phyloP scores from a whole-genome alignment of 148 eudicot genomes.

The Linanthus parryae region DNA sequence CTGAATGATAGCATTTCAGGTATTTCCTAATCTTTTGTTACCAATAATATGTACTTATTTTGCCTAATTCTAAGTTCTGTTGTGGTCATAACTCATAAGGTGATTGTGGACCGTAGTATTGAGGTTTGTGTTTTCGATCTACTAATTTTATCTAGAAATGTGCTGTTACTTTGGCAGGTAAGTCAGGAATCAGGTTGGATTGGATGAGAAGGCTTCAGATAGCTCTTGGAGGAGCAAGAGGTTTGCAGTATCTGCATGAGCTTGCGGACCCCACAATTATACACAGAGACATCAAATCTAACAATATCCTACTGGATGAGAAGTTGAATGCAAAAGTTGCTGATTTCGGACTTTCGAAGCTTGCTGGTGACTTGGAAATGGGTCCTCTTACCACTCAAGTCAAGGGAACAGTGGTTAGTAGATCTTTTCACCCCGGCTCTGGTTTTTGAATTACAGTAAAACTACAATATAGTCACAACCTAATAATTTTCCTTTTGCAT shows the following conservation, averaged over 20 bases:
- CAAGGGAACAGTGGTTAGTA: slow-evolving; percentile 57
- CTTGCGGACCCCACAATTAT: slow-evolving; percentile 42
- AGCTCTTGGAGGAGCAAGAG: slow-evolving; percentile 40
- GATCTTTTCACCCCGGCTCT: too few relatives aligned
- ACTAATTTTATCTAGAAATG: too few relatives aligned
- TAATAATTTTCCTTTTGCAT: too few relatives aligned
- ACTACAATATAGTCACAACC: too few relatives aligned
- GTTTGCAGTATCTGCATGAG: slow-evolving; percentile 37
- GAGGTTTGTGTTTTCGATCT: too few relatives aligned
- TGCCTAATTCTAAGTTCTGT: not conserved
- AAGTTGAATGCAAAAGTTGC: slow-evolving; percentile 45
- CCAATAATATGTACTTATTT: too few relatives aligned
- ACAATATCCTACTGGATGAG: slow-evolving; percentile 38
- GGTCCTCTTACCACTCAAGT: slow-evolving; percentile 50
- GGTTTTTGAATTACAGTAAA: too few relatives aligned
- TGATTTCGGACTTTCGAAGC: slow-evolving; percentile 50
- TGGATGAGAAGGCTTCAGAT: slow-evolving; percentile 31
- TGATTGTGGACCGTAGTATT: too few relatives aligned
- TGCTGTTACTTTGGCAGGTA: slow-evolving; percentile 20
- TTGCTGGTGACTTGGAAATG: slow-evolving; percentile 27
- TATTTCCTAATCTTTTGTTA: not conserved
- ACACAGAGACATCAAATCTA: slow-evolving; percentile 47
- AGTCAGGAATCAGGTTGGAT: slow-evolving; percentile 24
- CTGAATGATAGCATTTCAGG: slow-evolving; percentile 31
- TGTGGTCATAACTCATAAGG: too few relatives aligned